Conservation (phyloP, 139 green algal genomes). For the Choricystis sp. region DNA sequence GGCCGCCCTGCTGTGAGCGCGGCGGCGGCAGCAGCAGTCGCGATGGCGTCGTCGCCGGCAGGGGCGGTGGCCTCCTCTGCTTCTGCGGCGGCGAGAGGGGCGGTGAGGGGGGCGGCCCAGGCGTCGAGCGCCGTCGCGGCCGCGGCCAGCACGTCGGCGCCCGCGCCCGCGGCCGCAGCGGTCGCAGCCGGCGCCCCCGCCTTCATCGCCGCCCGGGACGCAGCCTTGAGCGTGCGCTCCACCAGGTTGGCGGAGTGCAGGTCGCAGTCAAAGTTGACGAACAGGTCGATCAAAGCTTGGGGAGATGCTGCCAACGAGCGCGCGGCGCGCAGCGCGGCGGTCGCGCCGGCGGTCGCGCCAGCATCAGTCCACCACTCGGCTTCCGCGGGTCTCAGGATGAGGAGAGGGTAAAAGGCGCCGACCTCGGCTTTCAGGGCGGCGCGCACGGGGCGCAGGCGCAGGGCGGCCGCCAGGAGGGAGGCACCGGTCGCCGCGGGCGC, state of each 20-base stretch:
- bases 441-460: constrained; percentile 22
- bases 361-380: constrained; percentile 5
- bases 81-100: neutral
- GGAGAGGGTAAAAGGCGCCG: constrained; percentile 72
- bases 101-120: neutral
- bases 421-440: constrained; percentile 57
- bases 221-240: constrained; percentile 36
- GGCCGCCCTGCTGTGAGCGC: too few relatives aligned
- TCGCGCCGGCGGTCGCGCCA: constrained; percentile 6
- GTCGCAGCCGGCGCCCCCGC: too few relatives aligned
- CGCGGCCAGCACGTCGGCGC: neutral
- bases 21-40: too few relatives aligned
- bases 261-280: constrained; percentile 93
- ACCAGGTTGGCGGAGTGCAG: constrained; percentile 62
- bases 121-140: neutral
- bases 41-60: neutral
- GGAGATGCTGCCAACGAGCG: constrained; percentile 15
- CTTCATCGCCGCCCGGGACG: too few relatives aligned
- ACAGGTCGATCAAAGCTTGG: constrained; percentile 55
- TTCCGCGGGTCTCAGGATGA: constrained; percentile 70
- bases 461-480: constrained; percentile 9
- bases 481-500: constrained; percentile 11
- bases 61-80: neutral
- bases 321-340: constrained; percentile 25
- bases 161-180: neutral